Conservation (phyloP, 768 basidiomycete species). For the Pleurotus cornucopiae region DNA sequence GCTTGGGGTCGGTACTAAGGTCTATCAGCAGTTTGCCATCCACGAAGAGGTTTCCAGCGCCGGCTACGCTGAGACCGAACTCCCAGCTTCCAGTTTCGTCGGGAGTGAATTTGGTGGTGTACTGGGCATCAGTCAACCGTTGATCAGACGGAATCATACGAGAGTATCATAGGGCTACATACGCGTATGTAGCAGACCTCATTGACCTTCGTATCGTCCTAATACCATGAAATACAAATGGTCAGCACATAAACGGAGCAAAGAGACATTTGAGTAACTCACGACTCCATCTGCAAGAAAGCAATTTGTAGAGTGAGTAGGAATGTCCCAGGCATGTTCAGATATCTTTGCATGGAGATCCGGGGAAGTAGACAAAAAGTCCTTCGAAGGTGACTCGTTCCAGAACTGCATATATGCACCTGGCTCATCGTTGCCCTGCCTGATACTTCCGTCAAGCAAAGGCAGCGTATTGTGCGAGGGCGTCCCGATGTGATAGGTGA, state of each 20-base stretch:
- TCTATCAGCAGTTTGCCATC: constrained; percentile 43
- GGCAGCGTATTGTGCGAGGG: constrained; percentile 47
- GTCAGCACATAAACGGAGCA: too few species aligned
- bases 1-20: constrained; percentile 33
- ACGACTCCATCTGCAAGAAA: constrained; percentile 11
- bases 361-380: constrained; percentile 29
- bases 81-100: constrained; percentile 51
- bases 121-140: constrained; percentile 19
- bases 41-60: constrained; percentile 46
- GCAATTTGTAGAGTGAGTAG: constrained; percentile 2
- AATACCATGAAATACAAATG: not conserved
- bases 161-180: not conserved
- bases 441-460: constrained; percentile 42
- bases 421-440: constrained; percentile 26
- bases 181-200: constrained; percentile 8
- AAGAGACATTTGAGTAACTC: not conserved
- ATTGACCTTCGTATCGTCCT: constrained; percentile 11
- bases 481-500: constrained; percentile 40
- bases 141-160: not conserved
- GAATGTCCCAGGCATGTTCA: constrained; percentile 2
- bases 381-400: constrained; percentile 29
- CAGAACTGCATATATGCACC: constrained; percentile 9
- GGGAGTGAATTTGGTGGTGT: constrained; percentile 40
- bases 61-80: constrained; percentile 41
- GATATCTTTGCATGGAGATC: not conserved